phyloP scores from a whole-genome alignment of 2,329 filamentous ascomycete genomes.

The Penicillium sp. region DNA sequence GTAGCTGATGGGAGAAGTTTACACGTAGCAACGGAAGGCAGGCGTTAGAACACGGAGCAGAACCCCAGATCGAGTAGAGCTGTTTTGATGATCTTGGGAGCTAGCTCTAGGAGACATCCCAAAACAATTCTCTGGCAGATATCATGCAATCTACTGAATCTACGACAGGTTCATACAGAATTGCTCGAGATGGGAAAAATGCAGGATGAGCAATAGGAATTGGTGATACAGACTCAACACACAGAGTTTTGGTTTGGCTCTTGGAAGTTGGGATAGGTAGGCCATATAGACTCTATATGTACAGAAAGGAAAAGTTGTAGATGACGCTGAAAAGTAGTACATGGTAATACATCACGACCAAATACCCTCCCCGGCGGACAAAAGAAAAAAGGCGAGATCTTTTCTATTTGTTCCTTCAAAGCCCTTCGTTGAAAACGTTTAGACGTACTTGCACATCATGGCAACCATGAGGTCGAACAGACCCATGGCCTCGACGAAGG shows the following conservation, averaged over 20 bases:
- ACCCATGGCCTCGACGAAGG: conserved; percentile 77
- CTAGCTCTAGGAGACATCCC: neutral
- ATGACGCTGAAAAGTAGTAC: conserved; percentile 31
- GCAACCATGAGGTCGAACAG: conserved; percentile 87
- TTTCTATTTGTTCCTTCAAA: conserved; percentile 9
- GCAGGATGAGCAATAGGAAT: neutral
- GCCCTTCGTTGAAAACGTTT: conserved; percentile 23
- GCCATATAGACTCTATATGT: conserved; percentile 30
- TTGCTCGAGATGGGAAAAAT: neutral
- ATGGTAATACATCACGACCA: conserved; percentile 31
- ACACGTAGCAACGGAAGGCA: conserved; percentile 2
- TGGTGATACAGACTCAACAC: conserved; percentile 25
- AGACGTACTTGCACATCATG: conserved; percentile 85
- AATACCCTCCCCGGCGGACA: conserved; percentile 27
- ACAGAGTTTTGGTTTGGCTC: conserved; percentile 30
- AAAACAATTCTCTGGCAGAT: neutral
- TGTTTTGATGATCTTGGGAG: neutral
- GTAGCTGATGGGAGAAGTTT: conserved; percentile 6
- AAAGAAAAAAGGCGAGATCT: conserved; percentile 10
- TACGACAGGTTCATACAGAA: neutral
- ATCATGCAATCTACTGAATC: neutral
- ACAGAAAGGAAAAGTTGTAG: conserved; percentile 29
- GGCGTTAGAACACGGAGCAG: neutral
- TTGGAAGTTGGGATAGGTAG: conserved; percentile 25
- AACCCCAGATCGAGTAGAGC: neutral